A percentile compares a stretch with the other conserved stretches of the same genome.
Conservation (phyloP, 1,284 basidiomycete species). For the Cryptococcus hybrid region DNA sequence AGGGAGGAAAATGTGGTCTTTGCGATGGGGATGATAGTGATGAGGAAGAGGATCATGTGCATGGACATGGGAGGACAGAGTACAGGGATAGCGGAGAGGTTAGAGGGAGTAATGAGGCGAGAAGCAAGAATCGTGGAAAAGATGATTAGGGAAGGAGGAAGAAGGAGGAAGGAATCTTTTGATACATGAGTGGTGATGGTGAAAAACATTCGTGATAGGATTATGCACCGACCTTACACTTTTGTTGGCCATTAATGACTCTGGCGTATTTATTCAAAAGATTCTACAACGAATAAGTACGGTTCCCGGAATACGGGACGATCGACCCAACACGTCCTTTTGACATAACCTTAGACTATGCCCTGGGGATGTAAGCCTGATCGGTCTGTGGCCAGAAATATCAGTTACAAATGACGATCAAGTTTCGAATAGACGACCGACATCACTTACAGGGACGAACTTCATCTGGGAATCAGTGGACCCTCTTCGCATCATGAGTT, state of each 20-base stretch:
- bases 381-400: conserved; percentile 8
- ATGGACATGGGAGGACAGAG: conserved; percentile 14
- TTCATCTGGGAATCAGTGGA: conserved; percentile 7
- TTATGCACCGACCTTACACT: no score
- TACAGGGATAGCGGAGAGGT: conserved; percentile 25
- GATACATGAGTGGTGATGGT: no score
- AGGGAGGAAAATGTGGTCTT: conserved; percentile 77
- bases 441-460: conserved; percentile 8
- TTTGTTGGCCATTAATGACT: no score
- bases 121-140: conserved; percentile 1
- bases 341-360: conserved; percentile 2
- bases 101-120: conserved; percentile 15
- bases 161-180: no score
- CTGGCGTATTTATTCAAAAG: no score
- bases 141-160: conserved; percentile 4
- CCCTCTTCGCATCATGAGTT: neutral
- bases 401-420: neutral
- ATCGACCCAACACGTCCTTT: no score
- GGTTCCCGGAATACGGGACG: no score
- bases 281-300: no score
- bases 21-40: conserved; percentile 80
- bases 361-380: conserved; percentile 10
- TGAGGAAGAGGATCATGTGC: conserved; percentile 36
- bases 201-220: no score
- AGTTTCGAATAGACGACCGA: neutral